phyloP scores from a whole-genome alignment of 2,329 filamentous ascomycete species.

The Phialophora macrospora region DNA sequence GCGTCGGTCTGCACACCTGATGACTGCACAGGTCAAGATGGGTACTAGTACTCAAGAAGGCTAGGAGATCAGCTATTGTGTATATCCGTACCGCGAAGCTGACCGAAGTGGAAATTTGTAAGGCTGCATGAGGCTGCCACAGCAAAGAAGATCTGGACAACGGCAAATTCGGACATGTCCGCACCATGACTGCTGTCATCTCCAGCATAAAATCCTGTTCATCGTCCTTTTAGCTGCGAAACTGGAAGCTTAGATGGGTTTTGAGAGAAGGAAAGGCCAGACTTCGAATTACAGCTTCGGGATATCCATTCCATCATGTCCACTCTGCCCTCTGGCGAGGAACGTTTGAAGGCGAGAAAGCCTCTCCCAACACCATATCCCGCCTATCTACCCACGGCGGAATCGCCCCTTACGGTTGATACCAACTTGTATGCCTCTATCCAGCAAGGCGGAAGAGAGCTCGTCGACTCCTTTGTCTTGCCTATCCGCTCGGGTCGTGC shows the following conservation, averaged over 20 bases:
- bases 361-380: constrained; percentile 38
- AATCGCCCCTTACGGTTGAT: constrained; percentile 37
- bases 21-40: not conserved
- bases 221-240: not conserved
- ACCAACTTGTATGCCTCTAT: constrained; percentile 38
- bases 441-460: constrained; percentile 31
- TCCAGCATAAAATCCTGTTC: not conserved
- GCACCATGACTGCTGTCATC: not conserved
- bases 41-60: not conserved
- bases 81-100: not conserved
- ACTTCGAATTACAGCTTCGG: not conserved
- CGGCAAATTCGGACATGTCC: constrained; percentile 13
- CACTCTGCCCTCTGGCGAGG: constrained; percentile 12
- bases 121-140: constrained; percentile 2
- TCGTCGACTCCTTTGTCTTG: constrained; percentile 61
- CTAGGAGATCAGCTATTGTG: not conserved
- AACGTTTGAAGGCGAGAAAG: constrained; percentile 33
- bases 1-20: not conserved
- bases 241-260: not conserved
- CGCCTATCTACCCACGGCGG: constrained; percentile 39
- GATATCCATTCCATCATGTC: constrained; percentile 5
- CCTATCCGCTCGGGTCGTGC: constrained; percentile 75
- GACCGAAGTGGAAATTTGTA: not conserved
- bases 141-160: not conserved
- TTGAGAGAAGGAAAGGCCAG: not conserved